phyloP scores from a whole-genome alignment of 495 filamentous ascomycete species.

The Chaetomium tenue region DNA sequence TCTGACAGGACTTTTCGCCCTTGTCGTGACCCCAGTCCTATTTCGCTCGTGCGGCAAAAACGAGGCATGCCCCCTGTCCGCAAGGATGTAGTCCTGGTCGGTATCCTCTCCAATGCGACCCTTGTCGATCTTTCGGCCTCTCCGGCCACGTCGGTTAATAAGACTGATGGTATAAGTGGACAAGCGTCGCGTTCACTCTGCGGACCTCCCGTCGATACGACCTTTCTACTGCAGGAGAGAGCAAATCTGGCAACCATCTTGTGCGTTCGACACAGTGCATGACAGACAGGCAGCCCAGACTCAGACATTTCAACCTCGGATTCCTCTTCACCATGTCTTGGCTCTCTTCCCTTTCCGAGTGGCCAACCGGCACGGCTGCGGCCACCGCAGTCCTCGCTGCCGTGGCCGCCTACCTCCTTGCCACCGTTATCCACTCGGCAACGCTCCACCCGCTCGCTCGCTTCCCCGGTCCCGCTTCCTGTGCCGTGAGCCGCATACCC shows the following conservation, averaged over 20 bases:
- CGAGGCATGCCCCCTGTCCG: too few relatives aligned
- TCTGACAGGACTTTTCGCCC: too few relatives aligned
- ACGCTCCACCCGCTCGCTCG: conserved; percentile 4
- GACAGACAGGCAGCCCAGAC: not conserved
- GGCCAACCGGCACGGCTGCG: not conserved
- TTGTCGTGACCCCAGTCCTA: too few relatives aligned
- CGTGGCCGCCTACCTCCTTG: not conserved
- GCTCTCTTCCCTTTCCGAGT: not conserved
- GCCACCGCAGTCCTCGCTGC: not conserved
- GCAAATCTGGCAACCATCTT: not conserved
- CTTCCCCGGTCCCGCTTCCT: conserved; percentile 6
- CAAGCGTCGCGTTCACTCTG: not conserved
- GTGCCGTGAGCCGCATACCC: conserved; percentile 1
- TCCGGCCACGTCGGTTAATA: not conserved
- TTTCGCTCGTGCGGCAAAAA: too few relatives aligned
- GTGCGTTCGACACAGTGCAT: conserved; percentile 1
- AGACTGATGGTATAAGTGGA: not conserved
- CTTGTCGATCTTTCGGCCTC: not conserved
- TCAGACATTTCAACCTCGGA: not conserved
- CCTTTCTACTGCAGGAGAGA: not conserved
- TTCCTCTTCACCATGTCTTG: not conserved
- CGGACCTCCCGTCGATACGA: not conserved
- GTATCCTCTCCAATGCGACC: not conserved
- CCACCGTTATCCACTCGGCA: not conserved
- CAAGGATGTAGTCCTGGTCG: too few relatives aligned